phyloP scores from a whole-genome alignment of 2,329 filamentous ascomycete genomes.

The Aspergillus intermedius region DNA sequence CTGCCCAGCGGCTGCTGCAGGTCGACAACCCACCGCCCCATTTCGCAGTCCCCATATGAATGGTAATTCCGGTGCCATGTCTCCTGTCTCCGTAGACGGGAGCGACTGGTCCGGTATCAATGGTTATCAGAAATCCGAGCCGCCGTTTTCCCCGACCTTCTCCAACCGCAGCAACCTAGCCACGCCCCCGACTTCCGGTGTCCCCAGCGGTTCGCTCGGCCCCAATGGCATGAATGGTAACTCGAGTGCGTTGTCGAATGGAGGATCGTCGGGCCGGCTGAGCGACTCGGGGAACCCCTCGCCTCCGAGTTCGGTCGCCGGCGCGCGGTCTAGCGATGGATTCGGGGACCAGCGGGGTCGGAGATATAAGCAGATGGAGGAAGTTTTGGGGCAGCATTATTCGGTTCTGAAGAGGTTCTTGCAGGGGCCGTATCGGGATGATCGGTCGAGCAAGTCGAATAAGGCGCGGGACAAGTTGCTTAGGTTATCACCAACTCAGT shows the following conservation, averaged over 20 bases:
- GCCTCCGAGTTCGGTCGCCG: conserved; percentile 76
- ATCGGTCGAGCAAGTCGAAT: conserved; percentile 70
- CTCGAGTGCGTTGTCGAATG: conserved; percentile 14
- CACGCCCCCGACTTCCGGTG: conserved; percentile 63
- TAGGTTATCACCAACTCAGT: conserved; percentile 82
- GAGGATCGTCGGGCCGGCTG: conserved; percentile 16
- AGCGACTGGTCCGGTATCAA: conserved; percentile 73
- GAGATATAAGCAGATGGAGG: conserved; percentile 55
- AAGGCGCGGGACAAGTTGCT: conserved; percentile 91
- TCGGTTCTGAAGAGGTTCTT: conserved; percentile 70
- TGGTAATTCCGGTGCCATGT: conserved; percentile 68
- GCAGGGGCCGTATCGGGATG: conserved; percentile 63
- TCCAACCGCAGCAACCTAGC: conserved; percentile 48
- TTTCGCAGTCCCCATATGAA: conserved; percentile 49
- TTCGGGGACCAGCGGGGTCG: conserved; percentile 55
- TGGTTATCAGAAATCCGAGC: conserved; percentile 52
- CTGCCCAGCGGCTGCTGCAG: no score
- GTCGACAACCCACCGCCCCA: background rate
- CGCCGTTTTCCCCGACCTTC: conserved; percentile 42
- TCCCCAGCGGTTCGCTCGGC: conserved; percentile 48
- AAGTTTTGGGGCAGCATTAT: conserved; percentile 74
- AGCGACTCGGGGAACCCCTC: conserved; percentile 55
- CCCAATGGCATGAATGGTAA: conserved; percentile 45
- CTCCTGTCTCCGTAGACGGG: conserved; percentile 72
- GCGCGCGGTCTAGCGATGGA: conserved; percentile 61